A percentile compares a stretch with the other conserved stretches of the same genome.
phyloP scores from a whole-genome alignment of 2,329 filamentous ascomycete species.

The Diaporthe sp. region DNA sequence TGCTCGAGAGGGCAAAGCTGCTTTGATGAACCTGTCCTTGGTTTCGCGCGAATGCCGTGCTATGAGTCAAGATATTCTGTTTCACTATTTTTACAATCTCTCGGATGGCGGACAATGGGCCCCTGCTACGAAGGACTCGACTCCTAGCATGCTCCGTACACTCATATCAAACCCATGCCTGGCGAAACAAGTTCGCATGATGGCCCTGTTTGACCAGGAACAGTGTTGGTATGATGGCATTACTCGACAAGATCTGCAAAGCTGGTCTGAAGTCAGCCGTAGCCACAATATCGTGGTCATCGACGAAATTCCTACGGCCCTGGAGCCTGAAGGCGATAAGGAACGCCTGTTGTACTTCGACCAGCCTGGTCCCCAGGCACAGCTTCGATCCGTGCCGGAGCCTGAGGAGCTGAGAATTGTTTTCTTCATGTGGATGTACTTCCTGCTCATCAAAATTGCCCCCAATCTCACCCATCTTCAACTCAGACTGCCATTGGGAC shows the following conservation, averaged over 20 bases:
- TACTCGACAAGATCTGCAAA: background rate
- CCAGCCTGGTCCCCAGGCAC: background rate
- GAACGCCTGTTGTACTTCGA: background rate
- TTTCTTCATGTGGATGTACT: too few relatives aligned
- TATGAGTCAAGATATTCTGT: background rate
- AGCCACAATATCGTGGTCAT: background rate
- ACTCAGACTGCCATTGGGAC: too few relatives aligned
- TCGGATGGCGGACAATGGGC: background rate
- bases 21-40: background rate
- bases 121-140: accelerated
- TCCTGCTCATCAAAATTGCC: too few relatives aligned
- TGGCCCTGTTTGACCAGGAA: background rate
- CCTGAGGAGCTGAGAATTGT: too few relatives aligned
- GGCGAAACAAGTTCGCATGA: background rate
- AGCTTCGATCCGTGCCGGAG: background rate
- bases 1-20: background rate
- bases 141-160: background rate
- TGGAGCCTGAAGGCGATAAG: background rate
- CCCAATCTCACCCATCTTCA: too few relatives aligned
- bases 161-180: background rate
- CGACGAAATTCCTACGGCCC: background rate
- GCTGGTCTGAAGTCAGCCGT: background rate
- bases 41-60: background rate
- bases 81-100: background rate
- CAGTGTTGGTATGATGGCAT: background rate